These are phyloP conservation scores for Periglandula ipomoeae DNA, from an alignment of 2,329 filamentous ascomycete genomes.

Conservation along the genomic window DNA sequence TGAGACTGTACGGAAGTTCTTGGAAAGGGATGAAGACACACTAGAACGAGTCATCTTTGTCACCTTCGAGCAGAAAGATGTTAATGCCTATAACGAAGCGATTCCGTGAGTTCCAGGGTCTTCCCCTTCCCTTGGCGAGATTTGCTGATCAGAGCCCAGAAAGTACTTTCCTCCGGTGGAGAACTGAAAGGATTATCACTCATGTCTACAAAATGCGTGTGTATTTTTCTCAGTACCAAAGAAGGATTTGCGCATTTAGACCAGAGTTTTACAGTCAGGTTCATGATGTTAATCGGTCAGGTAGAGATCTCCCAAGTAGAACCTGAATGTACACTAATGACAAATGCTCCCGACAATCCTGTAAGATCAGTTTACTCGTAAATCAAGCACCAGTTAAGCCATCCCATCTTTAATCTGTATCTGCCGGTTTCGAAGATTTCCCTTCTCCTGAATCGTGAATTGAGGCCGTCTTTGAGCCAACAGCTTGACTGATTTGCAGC, in stretches of 20 bases:
- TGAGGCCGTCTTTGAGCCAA: background rate
- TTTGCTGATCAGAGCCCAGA: constrained; percentile 9
- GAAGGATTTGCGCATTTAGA: too few species aligned
- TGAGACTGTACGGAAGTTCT: constrained; percentile 44
- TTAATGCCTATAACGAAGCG: constrained; percentile 57
- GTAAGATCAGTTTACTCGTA: too few species aligned
- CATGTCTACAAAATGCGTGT: too few species aligned
- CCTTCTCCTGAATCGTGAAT: background rate
- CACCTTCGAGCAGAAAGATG: constrained; percentile 71
- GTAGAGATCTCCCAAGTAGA: background rate
- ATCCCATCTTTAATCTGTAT: background rate
- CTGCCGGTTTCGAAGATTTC: background rate
- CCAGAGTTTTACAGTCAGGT: too few species aligned
- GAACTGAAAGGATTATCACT: background rate
- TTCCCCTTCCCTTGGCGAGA: background rate
- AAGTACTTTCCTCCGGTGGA: constrained; percentile 17
- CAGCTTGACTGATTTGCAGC: constrained; percentile 16
- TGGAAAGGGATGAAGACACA: constrained; percentile 35
- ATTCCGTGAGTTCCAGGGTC: constrained; percentile 51
- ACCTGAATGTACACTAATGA: background rate
- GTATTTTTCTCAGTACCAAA: too few species aligned
- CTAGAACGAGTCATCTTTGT: constrained; percentile 77
- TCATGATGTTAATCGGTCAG: background rate
- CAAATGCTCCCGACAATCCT: background rate
- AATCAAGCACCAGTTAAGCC: background rate